phyloP scores from a whole-genome alignment of 1,284 basidiomycete species.

The Schizophyllum amplum region DNA sequence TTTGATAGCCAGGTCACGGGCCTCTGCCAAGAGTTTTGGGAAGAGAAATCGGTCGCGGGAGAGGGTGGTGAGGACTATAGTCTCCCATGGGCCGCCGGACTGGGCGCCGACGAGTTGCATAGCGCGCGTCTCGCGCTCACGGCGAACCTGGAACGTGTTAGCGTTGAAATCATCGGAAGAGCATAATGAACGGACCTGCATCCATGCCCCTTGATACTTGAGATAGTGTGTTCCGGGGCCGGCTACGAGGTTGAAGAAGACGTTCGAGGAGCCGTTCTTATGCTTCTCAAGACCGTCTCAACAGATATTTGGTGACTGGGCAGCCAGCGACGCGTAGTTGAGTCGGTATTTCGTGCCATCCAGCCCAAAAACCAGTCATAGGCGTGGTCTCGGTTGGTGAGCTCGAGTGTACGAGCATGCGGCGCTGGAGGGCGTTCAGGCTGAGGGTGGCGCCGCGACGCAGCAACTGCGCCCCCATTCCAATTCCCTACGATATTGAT shows the following conservation, averaged over 20 bases:
- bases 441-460: constrained; percentile 67
- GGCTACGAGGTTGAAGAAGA: constrained; percentile 88
- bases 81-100: constrained; percentile 78
- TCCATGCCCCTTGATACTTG: constrained; percentile 87
- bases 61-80: constrained; percentile 89
- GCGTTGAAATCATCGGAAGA: constrained; percentile 1
- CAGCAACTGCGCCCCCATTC: constrained; percentile 71
- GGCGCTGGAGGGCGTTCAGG: constrained; percentile 72
- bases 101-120: constrained; percentile 83
- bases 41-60: constrained; percentile 82
- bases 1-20: constrained; percentile 79
- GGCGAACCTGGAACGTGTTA: constrained; percentile 59
- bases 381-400: constrained; percentile 90
- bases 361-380: constrained; percentile 98
- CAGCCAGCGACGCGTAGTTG: constrained; percentile 38
- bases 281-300: constrained; percentile 85
- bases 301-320: constrained; percentile 91
- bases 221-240: constrained; percentile 96
- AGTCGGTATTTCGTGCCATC: constrained; percentile 71
- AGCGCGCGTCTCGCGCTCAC: constrained; percentile 89
- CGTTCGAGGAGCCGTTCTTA: constrained; percentile 82
- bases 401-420: constrained; percentile 95
- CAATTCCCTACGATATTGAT: constrained; percentile 57
- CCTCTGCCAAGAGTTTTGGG: constrained; percentile 77
- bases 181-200: constrained; percentile 64